Base-by-base conservation (phyloP, 805 yeast genomes). In the Tetrapisispora nanseiensis region DNA sequence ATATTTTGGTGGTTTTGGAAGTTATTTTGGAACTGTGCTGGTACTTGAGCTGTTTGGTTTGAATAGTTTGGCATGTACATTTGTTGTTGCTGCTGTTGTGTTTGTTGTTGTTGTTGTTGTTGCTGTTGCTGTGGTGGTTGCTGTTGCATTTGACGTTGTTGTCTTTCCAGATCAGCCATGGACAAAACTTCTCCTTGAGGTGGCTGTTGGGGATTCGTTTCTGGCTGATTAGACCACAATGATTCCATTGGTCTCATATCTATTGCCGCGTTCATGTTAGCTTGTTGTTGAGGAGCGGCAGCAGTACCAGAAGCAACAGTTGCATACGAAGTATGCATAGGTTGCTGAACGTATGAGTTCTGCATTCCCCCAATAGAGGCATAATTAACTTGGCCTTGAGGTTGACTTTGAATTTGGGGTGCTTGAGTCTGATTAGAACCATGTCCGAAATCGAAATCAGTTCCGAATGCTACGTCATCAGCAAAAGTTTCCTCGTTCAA, bases 141-240 rank as follows among this genome's bases (percentile, higher is more conserved):
- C 36, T 48, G 59, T 41, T 55, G 62, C 40, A 49, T 47, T 46
- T 56, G 65, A 31, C 57, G 63, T 39, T 52, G 62, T 45, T 59
- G 66, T 41, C 95, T 86, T 64, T 87, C 95, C 49, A 87, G 75
- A 52, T 87, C 94, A 58, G 83, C 90, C 59, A 86, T 68, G 10
- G 95, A 82, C 51, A 83, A 63, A 19, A 81, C 71, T 51, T 72
- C 40, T 6, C 30, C 71, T 51, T 72, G 37, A 9, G 34, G 13
- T 19, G 20, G 32, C n/a, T n/a, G n/a, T n/a, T n/a, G n/a, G n/a
- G n/a, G n/a, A n/a, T n/a, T n/a, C n/a, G n/a, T n/a, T 27, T 48
- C 47, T 11, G 38, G 49, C 15, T 46, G 48, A 11, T 50, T 43
- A 24, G 71, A 73, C 89, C 89, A 82, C 37, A 82, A 57, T 2